These are phyloP conservation scores for Periconia sp. DNA, from an alignment of 2,329 filamentous ascomycete genomes.

Conservation along the genomic window DNA sequence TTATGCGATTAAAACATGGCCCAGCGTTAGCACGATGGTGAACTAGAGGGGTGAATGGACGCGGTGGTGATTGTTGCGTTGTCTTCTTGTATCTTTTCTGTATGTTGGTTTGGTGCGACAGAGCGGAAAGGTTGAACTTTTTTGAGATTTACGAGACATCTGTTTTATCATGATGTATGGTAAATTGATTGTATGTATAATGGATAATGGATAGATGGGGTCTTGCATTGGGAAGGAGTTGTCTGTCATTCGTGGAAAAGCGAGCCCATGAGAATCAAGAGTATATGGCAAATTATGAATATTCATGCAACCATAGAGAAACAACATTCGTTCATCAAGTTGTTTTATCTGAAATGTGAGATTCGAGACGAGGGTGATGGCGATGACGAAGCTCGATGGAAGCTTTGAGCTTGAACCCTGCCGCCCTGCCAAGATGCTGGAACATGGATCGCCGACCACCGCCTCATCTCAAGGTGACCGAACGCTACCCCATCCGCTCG, in stretches of 20 bases:
- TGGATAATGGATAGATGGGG: not conserved
- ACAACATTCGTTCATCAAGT: too few species aligned
- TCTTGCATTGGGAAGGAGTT: slow-evolving; percentile 8
- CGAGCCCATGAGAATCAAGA: too few species aligned
- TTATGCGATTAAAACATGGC: slow-evolving; percentile 42
- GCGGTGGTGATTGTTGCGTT: not conserved
- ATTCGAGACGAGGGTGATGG: not conserved
- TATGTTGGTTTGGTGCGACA: too few species aligned
- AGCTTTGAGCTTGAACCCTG: slow-evolving; percentile 25
- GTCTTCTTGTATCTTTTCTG: slow-evolving; percentile 5
- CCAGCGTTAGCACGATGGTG: slow-evolving; percentile 7
- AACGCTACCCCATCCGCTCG: slow-evolving; percentile 16
- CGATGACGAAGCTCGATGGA: slow-evolving; percentile 24
- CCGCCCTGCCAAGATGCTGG: slow-evolving; percentile 21
- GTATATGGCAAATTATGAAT: too few species aligned
- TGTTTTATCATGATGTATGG: too few species aligned
- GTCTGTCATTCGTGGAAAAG: not conserved
- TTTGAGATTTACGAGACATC: not conserved
- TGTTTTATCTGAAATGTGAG: not conserved
- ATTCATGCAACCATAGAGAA: too few species aligned
- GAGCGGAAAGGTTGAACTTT: not conserved
- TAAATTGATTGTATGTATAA: not conserved
- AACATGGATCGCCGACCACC: slow-evolving; percentile 1
- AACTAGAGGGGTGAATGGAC: not conserved
- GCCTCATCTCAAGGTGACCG: slow-evolving; percentile 1